Conservation (phyloP, 495 filamentous ascomycete species). For the Podospora australis region DNA sequence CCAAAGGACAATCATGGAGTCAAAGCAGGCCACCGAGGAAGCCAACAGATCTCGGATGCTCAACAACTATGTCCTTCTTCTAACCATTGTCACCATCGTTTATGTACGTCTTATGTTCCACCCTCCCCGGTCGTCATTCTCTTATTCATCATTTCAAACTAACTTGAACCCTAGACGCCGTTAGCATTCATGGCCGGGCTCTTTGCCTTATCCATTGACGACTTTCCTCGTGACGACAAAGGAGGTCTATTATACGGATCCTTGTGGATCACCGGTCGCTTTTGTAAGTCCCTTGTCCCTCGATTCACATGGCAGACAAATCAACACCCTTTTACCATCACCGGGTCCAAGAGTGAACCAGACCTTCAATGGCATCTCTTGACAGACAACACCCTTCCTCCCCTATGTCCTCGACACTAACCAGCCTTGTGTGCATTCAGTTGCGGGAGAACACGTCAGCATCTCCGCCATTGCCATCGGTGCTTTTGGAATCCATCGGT, state of each 20-base stretch:
- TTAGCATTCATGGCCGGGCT: neutral
- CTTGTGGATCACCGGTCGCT: neutral
- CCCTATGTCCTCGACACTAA: neutral
- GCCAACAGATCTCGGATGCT: neutral
- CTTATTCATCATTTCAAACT: neutral
- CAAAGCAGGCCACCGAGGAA: neutral
- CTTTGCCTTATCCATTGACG: neutral
- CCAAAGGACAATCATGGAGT: neutral
- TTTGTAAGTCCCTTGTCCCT: neutral
- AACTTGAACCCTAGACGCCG: neutral
- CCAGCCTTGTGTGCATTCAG: neutral
- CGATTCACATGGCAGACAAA: too few species aligned
- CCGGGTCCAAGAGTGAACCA: too few species aligned
- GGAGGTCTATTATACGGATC: neutral
- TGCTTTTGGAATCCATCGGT: neutral
- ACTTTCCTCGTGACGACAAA: neutral
- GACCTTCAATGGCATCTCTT: too few species aligned
- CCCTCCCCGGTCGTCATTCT: neutral
- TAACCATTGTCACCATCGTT: neutral
- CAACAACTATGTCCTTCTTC: neutral
- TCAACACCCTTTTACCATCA: too few species aligned
- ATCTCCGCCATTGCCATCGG: neutral
- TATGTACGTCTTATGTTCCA: neutral
- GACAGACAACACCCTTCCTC: neutral
- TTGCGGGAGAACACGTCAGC: neutral